Conservation (phyloP, 2,329 filamentous ascomycete species). For the Nigrograna mackinnonii region DNA sequence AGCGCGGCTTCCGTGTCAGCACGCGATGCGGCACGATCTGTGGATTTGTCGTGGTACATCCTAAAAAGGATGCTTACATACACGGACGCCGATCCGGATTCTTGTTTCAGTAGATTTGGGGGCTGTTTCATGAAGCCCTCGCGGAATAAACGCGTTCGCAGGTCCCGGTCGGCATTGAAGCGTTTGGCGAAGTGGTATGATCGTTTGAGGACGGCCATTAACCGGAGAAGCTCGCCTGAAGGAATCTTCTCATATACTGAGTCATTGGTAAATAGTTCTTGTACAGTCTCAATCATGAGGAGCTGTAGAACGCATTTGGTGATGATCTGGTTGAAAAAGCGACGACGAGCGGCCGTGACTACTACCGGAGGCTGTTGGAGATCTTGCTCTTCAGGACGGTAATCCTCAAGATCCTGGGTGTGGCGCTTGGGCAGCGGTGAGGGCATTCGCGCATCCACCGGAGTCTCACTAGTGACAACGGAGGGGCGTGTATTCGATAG, state of each 20-base stretch:
- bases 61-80: conserved; percentile 95
- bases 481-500: conserved; percentile 32
- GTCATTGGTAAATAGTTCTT: conserved; percentile 97
- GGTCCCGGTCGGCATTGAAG: conserved; percentile 97
- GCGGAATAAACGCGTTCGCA: conserved; percentile 90
- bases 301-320: conserved; percentile 96
- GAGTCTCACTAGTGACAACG: conserved; percentile 30
- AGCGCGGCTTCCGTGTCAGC: conserved; percentile 87
- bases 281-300: conserved; percentile 99
- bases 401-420: conserved; percentile 73
- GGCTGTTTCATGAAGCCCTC: conserved; percentile 99
- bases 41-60: conserved; percentile 91
- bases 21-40: conserved; percentile 78
- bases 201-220: conserved; percentile 95
- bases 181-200: conserved; percentile 95
- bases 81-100: conserved; percentile 87
- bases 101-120: conserved; percentile 95
- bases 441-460: conserved; percentile 30
- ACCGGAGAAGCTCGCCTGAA: conserved; percentile 80
- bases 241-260: conserved; percentile 93
- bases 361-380: conserved; percentile 87
- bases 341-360: conserved; percentile 87
- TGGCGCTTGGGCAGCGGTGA: conserved; percentile 39
- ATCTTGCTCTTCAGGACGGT: conserved; percentile 67
- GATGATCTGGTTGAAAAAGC: conserved; percentile 99